A percentile compares a stretch with the other conserved stretches of the same genome.
Conservation (phyloP, 2,329 filamentous ascomycete genomes). For the Fusarium poae region DNA sequence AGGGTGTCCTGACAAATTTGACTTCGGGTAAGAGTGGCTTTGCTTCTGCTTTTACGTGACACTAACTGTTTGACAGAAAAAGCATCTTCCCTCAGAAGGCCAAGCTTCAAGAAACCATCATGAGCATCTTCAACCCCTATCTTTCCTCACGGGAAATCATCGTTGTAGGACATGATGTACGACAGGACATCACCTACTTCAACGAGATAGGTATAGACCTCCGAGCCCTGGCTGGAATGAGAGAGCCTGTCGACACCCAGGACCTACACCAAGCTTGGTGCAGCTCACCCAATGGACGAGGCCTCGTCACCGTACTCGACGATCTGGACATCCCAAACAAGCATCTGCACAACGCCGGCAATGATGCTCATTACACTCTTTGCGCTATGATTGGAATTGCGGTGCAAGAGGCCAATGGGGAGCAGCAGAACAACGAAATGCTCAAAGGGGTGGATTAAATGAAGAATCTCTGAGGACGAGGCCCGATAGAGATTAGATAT, state of each 20-base stretch:
- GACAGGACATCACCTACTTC: constrained; percentile 77
- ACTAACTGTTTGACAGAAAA: constrained; percentile 50
- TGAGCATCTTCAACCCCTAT: constrained; percentile 54
- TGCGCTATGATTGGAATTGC: constrained; percentile 73
- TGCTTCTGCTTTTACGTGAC: neutral
- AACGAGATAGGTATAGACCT: constrained; percentile 73
- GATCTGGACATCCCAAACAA: constrained; percentile 72
- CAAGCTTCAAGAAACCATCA: constrained; percentile 54
- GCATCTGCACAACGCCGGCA: constrained; percentile 87
- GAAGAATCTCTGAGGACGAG: neutral
- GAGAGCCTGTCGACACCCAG: constrained; percentile 80
- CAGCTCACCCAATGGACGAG: constrained; percentile 64
- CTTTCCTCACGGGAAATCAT: constrained; percentile 67
- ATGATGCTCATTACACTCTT: constrained; percentile 85
- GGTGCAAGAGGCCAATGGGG: constrained; percentile 44
- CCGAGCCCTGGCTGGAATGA: constrained; percentile 62
- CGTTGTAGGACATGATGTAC: constrained; percentile 82
- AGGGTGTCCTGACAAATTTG: constrained; percentile 80
- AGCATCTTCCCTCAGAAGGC: constrained; percentile 57
- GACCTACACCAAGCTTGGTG: constrained; percentile 75
- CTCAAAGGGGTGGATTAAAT: constrained; percentile 30
- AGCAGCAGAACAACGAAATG: constrained; percentile 30
- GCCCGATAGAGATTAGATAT: neutral
- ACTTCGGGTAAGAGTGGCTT: constrained; percentile 74
- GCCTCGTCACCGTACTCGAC: constrained; percentile 71